Base-by-base conservation (phyloP, 192 early-diverging fungal species). In the Hyaloraphidium curvatum region DNA sequence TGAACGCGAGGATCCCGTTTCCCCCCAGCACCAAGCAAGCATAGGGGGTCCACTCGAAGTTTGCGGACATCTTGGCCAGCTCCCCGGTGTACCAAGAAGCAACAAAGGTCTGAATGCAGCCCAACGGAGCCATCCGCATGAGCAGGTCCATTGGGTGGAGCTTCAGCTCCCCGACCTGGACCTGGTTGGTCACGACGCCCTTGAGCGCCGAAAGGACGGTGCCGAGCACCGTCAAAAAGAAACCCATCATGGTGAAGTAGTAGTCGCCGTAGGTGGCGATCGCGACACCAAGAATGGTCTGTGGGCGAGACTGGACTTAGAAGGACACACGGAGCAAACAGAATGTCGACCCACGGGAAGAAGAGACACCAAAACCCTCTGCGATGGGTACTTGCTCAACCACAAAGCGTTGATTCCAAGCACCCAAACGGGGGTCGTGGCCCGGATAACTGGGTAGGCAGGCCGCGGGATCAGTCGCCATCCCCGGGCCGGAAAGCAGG, bases 251-350 rank as follows among this genome's bases (percentile, higher is more conserved):
- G 53, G 43, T 48, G 43, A 25, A 14, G 23, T 48, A 48, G 23
- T 88, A 84, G 40, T 89, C 87, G 30, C 82, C 87, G 11, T 77
- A 70, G 0, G 89, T 92, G 9, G 89, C 80, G 62, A 92, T 65
- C 9, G 69, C 79, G 4, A 88, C 87, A 35, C 89, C 89, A 26
- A 81, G 48, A 16, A 88, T 71, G 7, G 43, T 48, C 14, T n/a
- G n/a, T n/a, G n/a, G n/a, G n/a, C n/a, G n/a, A n/a, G n/a, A n/a
- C n/a, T n/a, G n/a, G n/a, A n/a, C n/a, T n/a, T n/a, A n/a, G n/a
- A n/a, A n/a, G n/a, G n/a, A n/a, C n/a, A n/a, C n/a, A n/a, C n/a
- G n/a, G n/a, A n/a, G n/a, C n/a, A n/a, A n/a, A n/a, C n/a, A n/a
- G n/a, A n/a, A n/a, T n/a, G n/a, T n/a, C n/a, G n/a, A n/a, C n/a